Evolutionary conservation across 441 rosid species (phyloP), one percentile per base, ranked within the genome.

Genomic region (Corymbia calophylla): DNA sequence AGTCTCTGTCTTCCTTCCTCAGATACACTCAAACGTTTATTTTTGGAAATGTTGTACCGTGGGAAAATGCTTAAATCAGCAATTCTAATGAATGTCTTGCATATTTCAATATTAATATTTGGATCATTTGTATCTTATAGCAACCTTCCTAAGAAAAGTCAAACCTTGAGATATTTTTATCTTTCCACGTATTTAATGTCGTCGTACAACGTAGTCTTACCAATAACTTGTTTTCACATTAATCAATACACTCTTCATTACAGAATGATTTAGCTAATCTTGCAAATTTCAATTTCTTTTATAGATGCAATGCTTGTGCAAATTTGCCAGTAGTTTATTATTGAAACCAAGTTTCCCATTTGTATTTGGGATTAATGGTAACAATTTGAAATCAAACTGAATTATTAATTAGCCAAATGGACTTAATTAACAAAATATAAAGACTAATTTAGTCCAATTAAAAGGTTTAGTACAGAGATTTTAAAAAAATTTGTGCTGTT

Each of bases 391-490:
- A 62, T 29, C 0, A 14, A 29, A 62, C 0, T 13, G 32, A 62
- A 62, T 17, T 32, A 62, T 62, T 62, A 0, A 62, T 58, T 25
- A 0, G 25, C 5, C 0, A 2, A 58, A 23, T 58, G 0, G 0
- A 58, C 14, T 25, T 58, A 25, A 58, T 58, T 25, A 0, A 56
- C 1, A 9, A 56, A 56, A 56, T 9, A 10, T 23, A 6, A 56
- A 55, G 0, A 1, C 21, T 55, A 55, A 55, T 18, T 55, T 55
- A 55, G 10, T 55, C 21, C 4, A 21, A 55, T 55, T 19, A 19
- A 55, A 55, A 55, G 1, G 1, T 19, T 23, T 9, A 9, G 25
- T 23, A 23, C 5, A 23, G 6, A 58, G 44, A 39, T 39, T 39
- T 39, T 4, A 39, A 39, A 39, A 4, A 4, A 4, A 4, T 4